These are phyloP conservation scores for Entelexis sorbosivorans DNA, from an alignment of 1,139 yeast genomes.

Conservation along the genomic window DNA sequence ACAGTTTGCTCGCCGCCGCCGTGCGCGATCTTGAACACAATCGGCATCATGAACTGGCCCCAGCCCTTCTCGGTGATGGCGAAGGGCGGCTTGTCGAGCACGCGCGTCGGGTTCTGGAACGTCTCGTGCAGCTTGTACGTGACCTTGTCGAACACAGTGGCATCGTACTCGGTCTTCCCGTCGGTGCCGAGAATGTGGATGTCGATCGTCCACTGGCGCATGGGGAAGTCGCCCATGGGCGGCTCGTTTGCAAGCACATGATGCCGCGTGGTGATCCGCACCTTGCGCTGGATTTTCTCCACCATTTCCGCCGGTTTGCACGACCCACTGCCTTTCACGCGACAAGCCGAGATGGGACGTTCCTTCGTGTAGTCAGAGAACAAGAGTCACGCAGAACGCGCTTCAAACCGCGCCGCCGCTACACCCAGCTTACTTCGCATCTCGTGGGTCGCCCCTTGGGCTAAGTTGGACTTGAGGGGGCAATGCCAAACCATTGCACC, in stretches of 20 bases:
- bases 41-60: conserved; percentile 93
- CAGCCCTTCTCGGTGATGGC: conserved; percentile 88
- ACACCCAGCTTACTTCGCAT: neutral
- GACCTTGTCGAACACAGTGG: conserved; percentile 80
- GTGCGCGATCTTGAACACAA: conserved; percentile 66
- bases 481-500: too few species aligned
- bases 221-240: conserved; percentile 85
- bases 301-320: conserved; percentile 14
- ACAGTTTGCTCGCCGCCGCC: conserved; percentile 80
- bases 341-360: neutral
- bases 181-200: conserved; percentile 63
- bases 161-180: conserved; percentile 69
- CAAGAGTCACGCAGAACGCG: neutral
- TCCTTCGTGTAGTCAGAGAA: neutral
- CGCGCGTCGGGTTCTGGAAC: conserved; percentile 75
- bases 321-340: conserved; percentile 8
- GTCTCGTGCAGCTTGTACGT: conserved; percentile 93
- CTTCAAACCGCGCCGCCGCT: neutral
- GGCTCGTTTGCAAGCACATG: conserved; percentile 74
- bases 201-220: conserved; percentile 85
- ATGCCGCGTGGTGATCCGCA: conserved; percentile 81
- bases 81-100: conserved; percentile 78
- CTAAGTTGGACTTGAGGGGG: too few species aligned
- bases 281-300: conserved; percentile 60
- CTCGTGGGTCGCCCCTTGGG: too few species aligned